These are phyloP conservation scores for Talaromyces sp. DNA, from an alignment of 2,329 filamentous ascomycete species.

Conservation along the genomic window DNA sequence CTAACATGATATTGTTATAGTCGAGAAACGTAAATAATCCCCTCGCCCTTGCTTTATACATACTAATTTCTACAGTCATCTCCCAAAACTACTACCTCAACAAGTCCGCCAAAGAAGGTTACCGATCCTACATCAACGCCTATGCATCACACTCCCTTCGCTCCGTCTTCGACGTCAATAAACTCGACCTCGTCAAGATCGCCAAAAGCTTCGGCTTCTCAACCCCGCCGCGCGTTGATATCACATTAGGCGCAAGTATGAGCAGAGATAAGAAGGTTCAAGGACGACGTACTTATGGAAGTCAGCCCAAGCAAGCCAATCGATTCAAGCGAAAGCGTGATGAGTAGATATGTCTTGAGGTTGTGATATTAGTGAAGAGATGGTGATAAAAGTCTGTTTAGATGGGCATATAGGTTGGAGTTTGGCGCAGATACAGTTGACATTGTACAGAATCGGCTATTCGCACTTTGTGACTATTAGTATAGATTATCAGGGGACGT, in stretches of 20 bases:
- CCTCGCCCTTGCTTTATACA: neutral
- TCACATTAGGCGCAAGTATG: constrained; percentile 73
- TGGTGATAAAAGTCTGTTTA: constrained; percentile 8
- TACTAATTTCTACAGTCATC: constrained; percentile 63
- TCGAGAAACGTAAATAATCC: constrained; percentile 15
- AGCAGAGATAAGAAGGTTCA: constrained; percentile 65
- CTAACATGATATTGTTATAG: constrained; percentile 6
- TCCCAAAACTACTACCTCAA: constrained; percentile 95
- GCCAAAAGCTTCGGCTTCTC: constrained; percentile 80
- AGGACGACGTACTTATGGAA: constrained; percentile 69
- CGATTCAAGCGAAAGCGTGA: constrained; percentile 52
- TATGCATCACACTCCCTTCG: constrained; percentile 84
- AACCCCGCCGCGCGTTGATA: constrained; percentile 73
- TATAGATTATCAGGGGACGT: neutral
- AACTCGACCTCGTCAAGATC: constrained; percentile 77
- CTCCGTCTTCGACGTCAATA: constrained; percentile 79
- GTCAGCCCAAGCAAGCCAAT: constrained; percentile 66
- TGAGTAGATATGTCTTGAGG: constrained; percentile 20
- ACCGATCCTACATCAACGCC: constrained; percentile 87
- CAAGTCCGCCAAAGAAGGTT: constrained; percentile 73
- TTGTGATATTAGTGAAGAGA: neutral
- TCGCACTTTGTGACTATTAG: neutral
- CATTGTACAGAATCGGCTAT: neutral
- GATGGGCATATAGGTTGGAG: constrained; percentile 16
- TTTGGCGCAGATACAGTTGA: constrained; percentile 8